phyloP scores from a whole-genome alignment of 176 grass and related monocot genomes.

The Cenchrus americanus region DNA sequence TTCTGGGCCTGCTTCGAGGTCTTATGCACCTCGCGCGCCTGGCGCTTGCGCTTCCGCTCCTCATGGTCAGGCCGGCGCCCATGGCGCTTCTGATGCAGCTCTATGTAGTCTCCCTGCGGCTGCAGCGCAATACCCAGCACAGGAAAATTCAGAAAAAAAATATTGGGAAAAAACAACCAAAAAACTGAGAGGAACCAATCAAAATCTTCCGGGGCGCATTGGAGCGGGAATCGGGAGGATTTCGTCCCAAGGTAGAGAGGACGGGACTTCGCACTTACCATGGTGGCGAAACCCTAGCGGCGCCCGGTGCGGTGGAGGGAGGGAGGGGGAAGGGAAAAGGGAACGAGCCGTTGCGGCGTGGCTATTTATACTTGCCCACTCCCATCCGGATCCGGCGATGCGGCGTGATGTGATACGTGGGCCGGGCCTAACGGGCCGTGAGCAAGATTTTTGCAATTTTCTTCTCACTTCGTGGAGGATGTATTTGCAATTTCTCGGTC shows the following conservation, averaged over 20 bases:
- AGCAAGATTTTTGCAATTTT: neutral
- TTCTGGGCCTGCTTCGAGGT: constrained; percentile 57
- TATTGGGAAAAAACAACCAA: neutral
- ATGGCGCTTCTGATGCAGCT: constrained; percentile 90
- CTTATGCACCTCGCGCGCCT: constrained; percentile 78
- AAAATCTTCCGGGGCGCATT: neutral
- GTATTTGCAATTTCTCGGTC: neutral
- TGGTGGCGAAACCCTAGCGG: constrained; percentile 39
- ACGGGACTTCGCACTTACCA: constrained; percentile 19
- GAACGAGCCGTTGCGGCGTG: neutral
- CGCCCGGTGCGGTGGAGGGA: neutral
- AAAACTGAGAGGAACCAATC: neutral
- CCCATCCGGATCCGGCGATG: neutral
- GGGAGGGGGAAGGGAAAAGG: neutral
- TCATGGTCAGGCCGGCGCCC: constrained; percentile 68
- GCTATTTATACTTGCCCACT: neutral
- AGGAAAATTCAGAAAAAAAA: constrained; percentile 15
- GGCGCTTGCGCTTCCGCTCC: constrained; percentile 80
- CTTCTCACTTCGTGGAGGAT: neutral
- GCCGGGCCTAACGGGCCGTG: constrained; percentile 6
- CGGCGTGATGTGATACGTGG: neutral
- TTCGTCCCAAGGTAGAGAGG: neutral
- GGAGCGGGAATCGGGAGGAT: neutral
- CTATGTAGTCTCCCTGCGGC: constrained; percentile 90
- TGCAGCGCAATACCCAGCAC: constrained; percentile 42